phyloP scores from a whole-genome alignment of 257 asterid genomes.

The Gentiana macrophylla region DNA sequence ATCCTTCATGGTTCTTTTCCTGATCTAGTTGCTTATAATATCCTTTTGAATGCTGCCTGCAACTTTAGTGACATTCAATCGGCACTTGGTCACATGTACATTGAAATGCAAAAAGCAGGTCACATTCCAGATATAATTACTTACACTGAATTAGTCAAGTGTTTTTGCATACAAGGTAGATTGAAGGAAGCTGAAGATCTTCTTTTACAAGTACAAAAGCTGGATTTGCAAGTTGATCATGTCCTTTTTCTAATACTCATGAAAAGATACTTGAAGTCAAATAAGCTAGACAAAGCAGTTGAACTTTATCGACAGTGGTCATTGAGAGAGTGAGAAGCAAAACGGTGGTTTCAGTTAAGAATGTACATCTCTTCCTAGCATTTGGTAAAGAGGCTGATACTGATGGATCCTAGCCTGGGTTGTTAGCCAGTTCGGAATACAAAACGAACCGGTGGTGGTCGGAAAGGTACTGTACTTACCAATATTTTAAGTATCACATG shows the following conservation, averaged over 20 bases:
- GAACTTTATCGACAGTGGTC: slow-evolving; percentile 58
- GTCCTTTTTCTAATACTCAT: slow-evolving; percentile 71
- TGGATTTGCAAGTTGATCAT: slow-evolving; percentile 48
- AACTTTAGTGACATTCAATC: slow-evolving; percentile 33
- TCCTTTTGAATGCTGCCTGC: slow-evolving; percentile 67
- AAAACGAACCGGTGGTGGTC: too few species aligned
- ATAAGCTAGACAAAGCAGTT: slow-evolving; percentile 58
- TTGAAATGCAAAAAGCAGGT: slow-evolving; percentile 56
- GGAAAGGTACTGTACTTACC: too few species aligned
- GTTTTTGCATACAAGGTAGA: slow-evolving; percentile 40
- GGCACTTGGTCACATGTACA: slow-evolving; percentile 38
- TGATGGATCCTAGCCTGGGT: too few species aligned
- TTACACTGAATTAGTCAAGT: slow-evolving; percentile 51
- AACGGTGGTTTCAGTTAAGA: too few species aligned
- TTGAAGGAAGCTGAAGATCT: slow-evolving; percentile 57
- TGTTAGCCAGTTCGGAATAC: too few species aligned
- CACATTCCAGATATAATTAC: slow-evolving; percentile 63
- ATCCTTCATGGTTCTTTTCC: slow-evolving; percentile 39
- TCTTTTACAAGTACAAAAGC: slow-evolving; percentile 29
- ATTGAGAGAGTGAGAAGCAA: slow-evolving; percentile 12
- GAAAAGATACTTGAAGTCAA: slow-evolving; percentile 68
- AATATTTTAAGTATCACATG: too few species aligned
- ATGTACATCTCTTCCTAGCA: too few species aligned
- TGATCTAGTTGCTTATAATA: slow-evolving; percentile 64
- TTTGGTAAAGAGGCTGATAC: too few species aligned